Conservation (phyloP, 2,329 filamentous ascomycete genomes). For the Penicillium sp. region DNA sequence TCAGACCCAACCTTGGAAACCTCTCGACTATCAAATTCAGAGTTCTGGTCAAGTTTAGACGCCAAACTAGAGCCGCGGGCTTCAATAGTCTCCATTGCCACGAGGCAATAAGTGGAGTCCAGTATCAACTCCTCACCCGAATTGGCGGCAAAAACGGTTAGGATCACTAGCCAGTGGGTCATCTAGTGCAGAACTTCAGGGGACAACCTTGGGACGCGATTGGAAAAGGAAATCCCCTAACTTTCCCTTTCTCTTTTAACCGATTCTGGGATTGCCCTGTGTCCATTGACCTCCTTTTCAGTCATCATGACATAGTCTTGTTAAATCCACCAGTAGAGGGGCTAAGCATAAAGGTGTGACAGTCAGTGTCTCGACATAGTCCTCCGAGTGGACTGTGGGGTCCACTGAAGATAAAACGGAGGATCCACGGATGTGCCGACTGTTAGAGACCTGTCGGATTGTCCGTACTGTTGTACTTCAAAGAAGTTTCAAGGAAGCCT, state of each 20-base stretch:
- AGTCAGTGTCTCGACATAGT: not conserved
- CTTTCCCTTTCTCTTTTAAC: not conserved
- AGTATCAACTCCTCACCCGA: not conserved
- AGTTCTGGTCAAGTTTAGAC: not conserved
- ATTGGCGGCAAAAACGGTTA: slow-evolving; percentile 19
- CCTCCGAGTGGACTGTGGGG: not conserved
- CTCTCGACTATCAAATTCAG: not conserved
- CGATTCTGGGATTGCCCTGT: not conserved
- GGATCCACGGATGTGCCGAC: slow-evolving; percentile 3
- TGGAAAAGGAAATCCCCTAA: not conserved
- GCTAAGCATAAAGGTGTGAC: not conserved
- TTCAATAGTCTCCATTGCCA: slow-evolving; percentile 13
- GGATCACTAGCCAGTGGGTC: slow-evolving; percentile 25
- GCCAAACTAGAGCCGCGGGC: not conserved
- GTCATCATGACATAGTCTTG: not conserved
- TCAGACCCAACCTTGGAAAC: not conserved
- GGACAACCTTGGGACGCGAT: slow-evolving; percentile 11
- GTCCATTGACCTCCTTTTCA: not conserved
- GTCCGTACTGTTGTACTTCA: not conserved
- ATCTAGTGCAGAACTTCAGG: slow-evolving; percentile 12
- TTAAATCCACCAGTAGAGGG: not conserved
- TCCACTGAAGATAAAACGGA: slow-evolving; percentile 1
- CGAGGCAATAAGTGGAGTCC: slow-evolving; percentile 3
- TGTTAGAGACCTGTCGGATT: not conserved
- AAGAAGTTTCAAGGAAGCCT: not conserved